phyloP scores from a whole-genome alignment of 2,329 filamentous ascomycete species.

The Fonsecaea monophora region DNA sequence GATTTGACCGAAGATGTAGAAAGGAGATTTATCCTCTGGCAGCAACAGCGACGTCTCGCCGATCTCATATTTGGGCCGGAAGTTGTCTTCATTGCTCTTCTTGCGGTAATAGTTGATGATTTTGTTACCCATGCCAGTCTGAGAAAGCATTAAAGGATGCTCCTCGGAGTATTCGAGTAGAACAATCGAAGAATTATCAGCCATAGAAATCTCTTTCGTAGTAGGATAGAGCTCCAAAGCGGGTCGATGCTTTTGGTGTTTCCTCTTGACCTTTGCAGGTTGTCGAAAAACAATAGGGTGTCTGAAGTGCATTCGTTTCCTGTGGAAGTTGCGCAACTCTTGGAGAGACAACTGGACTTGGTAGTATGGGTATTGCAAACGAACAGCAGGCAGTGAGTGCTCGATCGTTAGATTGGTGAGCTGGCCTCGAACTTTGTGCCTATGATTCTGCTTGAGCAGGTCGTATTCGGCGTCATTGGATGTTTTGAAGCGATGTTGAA shows the following conservation, averaged over 20 bases:
- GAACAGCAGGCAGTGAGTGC: constrained; percentile 88
- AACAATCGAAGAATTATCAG: constrained; percentile 85
- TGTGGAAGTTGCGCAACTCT: constrained; percentile 81
- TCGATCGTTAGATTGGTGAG: constrained; percentile 92
- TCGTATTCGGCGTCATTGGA: constrained; percentile 97
- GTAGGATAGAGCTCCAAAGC: constrained; percentile 78
- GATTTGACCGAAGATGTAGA: constrained; percentile 92
- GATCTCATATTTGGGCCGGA: constrained; percentile 78
- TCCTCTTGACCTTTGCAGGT: constrained; percentile 74
- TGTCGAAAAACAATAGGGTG: constrained; percentile 72
- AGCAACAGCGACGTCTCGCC: constrained; percentile 88
- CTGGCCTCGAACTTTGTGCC: constrained; percentile 92
- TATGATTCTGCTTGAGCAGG: constrained; percentile 92
- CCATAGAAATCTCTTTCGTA: constrained; percentile 82
- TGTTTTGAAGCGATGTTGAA: constrained; percentile 87
- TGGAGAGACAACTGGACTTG: constrained; percentile 77
- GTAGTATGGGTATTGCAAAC: constrained; percentile 95
- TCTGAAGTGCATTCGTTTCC: constrained; percentile 76
- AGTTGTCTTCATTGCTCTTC: constrained; percentile 77
- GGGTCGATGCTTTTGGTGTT: constrained; percentile 79
- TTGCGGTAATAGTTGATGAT: constrained; percentile 96
- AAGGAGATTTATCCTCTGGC: constrained; percentile 93
- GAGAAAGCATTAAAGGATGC: constrained; percentile 86
- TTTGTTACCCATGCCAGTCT: constrained; percentile 95
- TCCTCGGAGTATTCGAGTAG: constrained; percentile 97